Evolutionary conservation across 805 yeast genomes (phyloP), one percentile per base, ranked within the genome.

Genomic region (Ogataea glucozyma): DNA sequence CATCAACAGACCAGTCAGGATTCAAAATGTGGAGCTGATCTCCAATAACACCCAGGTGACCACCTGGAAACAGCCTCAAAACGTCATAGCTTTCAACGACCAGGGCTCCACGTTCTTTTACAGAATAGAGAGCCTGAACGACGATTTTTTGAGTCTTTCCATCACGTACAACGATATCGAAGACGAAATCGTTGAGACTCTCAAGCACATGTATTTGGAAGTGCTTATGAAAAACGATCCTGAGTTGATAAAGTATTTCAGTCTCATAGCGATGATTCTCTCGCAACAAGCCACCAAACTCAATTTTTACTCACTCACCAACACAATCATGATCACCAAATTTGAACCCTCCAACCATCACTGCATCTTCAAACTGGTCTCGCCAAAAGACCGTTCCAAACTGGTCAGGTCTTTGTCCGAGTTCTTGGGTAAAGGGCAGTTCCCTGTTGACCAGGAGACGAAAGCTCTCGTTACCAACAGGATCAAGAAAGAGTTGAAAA

Each of bases 91-190:
- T 0, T 79, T 76, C 55, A 76, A 77, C 6, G 89, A 83, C n/a
- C 90, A 85, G 47, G 85, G 88, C 0, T 79, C 81, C 0, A 74
- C 78, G 3, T 75, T 72, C 35, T 78, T 83, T 44, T 87, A 77
- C 62, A 69, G 72, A 41, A 70, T 85, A n/a, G 57, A 63, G 26
- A 34, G 57, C 42, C 29, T 60, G 37, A 49, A 42, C 10, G 54
- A 49, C 41, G 78, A 75, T 26, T 53, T 62, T 10, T 62, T 81
- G 38, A 64, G 64, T 10, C 60, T 83, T 38, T 53, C 49, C 2
- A 68, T 81, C 21, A 52, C 58, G 6, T 82, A 77, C 52, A 65
- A 77, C 22, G 72, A 71, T 38, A 52, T 81, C 2, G 56, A 60
- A 14, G 66, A 67, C 13, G 87, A 82, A 48, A 70, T 78, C 30